Conservation (phyloP, 805 yeast genomes). For the Grigorovia transvaalensis region DNA sequence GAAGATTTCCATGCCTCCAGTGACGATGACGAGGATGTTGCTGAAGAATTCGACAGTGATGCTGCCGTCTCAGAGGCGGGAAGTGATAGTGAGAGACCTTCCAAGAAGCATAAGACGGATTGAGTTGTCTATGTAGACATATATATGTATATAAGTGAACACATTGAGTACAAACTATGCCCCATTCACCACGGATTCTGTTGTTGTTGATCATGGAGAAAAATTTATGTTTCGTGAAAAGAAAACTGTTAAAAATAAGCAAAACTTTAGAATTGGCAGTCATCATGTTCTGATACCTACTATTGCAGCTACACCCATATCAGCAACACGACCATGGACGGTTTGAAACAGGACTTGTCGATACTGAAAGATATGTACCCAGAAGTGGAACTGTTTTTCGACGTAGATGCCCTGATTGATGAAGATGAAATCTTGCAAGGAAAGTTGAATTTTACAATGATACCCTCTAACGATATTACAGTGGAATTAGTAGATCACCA, state of each 20-base stretch:
- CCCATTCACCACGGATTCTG: too few species aligned
- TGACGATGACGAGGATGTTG: slow-evolving; percentile 53
- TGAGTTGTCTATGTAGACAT: background rate
- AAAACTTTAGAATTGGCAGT: background rate
- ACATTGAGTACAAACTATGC: background rate
- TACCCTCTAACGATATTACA: slow-evolving; percentile 7
- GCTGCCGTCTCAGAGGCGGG: slow-evolving; percentile 26
- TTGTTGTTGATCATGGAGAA: too few species aligned
- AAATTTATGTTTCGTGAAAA: too few species aligned
- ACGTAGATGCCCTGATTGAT: background rate
- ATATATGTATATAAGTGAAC: background rate
- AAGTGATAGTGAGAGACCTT: slow-evolving; percentile 28
- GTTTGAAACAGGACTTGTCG: slow-evolving; percentile 14
- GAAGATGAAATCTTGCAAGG: slow-evolving; percentile 8
- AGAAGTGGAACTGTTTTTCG: slow-evolving; percentile 12
- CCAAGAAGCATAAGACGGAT: slow-evolving; percentile 28
- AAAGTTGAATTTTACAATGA: slow-evolving; percentile 10
- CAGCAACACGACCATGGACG: background rate
- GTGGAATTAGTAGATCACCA: slow-evolving; percentile 7
- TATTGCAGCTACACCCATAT: background rate
- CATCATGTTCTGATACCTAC: background rate
- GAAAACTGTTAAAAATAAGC: background rate
- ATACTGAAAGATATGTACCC: slow-evolving; percentile 26
- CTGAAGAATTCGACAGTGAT: slow-evolving; percentile 77
- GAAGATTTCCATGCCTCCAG: slow-evolving; percentile 61